Percentiles rank a stretch among this genome's conserved stretches.
phyloP scores from a whole-genome alignment of 1,139 yeast species.

The Zygoascus sp. region DNA sequence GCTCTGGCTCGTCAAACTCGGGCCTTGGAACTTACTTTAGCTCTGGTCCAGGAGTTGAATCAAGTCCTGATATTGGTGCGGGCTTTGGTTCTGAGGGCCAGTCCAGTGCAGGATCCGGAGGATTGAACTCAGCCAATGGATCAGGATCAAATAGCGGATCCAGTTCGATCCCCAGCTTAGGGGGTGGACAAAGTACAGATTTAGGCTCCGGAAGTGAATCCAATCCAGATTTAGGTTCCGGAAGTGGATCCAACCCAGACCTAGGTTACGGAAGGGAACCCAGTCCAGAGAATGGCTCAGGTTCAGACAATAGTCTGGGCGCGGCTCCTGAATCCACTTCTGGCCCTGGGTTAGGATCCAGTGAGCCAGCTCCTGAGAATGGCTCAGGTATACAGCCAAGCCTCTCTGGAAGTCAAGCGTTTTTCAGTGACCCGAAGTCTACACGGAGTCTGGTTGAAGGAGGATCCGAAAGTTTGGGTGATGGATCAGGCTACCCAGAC shows the following conservation, averaged over 20 bases:
- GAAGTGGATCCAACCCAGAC: constrained; percentile 11
- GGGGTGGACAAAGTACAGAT: too few relatives aligned
- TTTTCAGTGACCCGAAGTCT: neutral
- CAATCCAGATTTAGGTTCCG: constrained; percentile 15
- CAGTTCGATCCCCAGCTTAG: too few relatives aligned
- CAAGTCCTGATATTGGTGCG: too few relatives aligned
- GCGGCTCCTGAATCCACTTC: constrained; percentile 12
- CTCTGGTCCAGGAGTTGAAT: too few relatives aligned
- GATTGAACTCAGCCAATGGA: too few relatives aligned
- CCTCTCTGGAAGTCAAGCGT: neutral
- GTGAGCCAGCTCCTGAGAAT: too few relatives aligned
- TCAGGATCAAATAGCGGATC: too few relatives aligned
- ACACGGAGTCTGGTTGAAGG: neutral
- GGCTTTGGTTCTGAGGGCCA: too few relatives aligned
- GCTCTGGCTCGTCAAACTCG: too few relatives aligned
- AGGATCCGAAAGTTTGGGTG: constrained; percentile 4
- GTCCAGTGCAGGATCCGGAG: too few relatives aligned
- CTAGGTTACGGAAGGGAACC: constrained; percentile 10
- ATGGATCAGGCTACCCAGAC: neutral
- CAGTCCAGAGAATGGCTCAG: constrained; percentile 10
- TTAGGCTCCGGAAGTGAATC: constrained; percentile 11
- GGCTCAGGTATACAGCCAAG: constrained; percentile 9
- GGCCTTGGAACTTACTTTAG: too few relatives aligned
- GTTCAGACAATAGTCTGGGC: constrained; percentile 10
- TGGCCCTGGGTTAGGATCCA: constrained; percentile 1